These are phyloP conservation scores for Macroventuria anomochaeta DNA, from an alignment of 2,329 filamentous ascomycete genomes.

Conservation along the genomic window DNA sequence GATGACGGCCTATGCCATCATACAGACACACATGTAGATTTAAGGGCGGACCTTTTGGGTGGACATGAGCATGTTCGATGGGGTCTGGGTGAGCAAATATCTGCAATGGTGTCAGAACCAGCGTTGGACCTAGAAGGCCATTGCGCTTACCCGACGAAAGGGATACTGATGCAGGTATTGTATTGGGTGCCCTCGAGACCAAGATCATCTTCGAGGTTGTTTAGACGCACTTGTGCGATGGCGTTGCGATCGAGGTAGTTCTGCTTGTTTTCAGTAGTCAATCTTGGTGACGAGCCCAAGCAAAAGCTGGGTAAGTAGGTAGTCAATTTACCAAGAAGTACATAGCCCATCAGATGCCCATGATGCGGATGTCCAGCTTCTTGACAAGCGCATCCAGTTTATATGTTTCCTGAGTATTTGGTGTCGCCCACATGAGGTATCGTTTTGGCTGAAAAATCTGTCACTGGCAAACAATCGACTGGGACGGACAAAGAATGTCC, in stretches of 20 bases:
- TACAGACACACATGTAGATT: conserved; percentile 42
- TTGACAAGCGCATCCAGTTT: conserved; percentile 32
- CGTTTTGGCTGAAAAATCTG: not conserved
- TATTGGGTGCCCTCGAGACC: conserved; percentile 33
- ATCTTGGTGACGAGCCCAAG: no score
- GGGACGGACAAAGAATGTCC: not conserved
- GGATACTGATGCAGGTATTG: conserved; percentile 50
- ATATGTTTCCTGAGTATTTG: not conserved
- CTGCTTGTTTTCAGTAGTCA: not conserved
- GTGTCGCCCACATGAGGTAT: conserved; percentile 9
- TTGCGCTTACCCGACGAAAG: conserved; percentile 22
- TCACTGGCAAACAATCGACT: not conserved
- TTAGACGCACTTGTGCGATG: conserved; percentile 68
- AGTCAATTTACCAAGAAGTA: conserved; percentile 42
- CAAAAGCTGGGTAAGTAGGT: no score
- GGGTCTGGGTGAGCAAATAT: conserved; percentile 43
- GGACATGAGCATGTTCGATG: conserved; percentile 54
- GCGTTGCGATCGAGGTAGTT: conserved; percentile 63
- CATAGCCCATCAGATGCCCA: conserved; percentile 43
- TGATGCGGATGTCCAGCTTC: conserved; percentile 36
- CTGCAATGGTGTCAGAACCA: not conserved
- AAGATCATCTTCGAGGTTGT: conserved; percentile 65
- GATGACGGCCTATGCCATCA: conserved; percentile 43
- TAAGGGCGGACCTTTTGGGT: conserved; percentile 39
- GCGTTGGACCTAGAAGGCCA: not conserved